A percentile compares a stretch with the other conserved stretches of the same genome.
Evolutionary conservation across 2,329 filamentous ascomycete species (phyloP).

Genomic region (Zasmidium cellare): DNA sequence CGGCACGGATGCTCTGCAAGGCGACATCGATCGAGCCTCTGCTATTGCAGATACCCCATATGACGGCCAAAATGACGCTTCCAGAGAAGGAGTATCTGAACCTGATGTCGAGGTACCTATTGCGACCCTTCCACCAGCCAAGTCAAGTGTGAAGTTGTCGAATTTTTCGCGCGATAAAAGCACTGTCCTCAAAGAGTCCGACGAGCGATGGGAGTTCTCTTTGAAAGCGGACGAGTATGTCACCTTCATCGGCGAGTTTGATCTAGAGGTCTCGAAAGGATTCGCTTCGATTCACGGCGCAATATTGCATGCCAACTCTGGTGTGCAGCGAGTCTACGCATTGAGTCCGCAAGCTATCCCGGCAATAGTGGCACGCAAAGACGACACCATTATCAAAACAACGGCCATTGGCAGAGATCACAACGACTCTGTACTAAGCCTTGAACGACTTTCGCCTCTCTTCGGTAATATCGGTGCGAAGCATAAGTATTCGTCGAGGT

Average conservation of each 20-base stretch:
- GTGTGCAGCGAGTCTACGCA: conserved; percentile 59
- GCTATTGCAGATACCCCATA: conserved; percentile 23
- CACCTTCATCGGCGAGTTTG: conserved; percentile 63
- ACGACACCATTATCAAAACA: conserved; percentile 57
- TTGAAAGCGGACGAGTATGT: conserved; percentile 35
- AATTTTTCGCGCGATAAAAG: conserved; percentile 6
- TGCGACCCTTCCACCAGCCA: background rate
- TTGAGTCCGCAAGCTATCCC: conserved; percentile 70
- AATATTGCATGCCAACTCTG: conserved; percentile 48
- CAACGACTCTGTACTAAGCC: conserved; percentile 49
- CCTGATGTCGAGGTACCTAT: background rate
- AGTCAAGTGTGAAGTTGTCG: conserved; percentile 1
- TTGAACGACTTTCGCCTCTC: conserved; percentile 64
- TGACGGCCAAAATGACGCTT: conserved; percentile 12
- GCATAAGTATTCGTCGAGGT: background rate
- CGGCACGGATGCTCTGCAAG: background rate
- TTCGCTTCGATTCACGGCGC: conserved; percentile 67
- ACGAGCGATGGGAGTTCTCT: conserved; percentile 18
- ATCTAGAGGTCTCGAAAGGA: conserved; percentile 62
- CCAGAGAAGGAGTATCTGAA: background rate
- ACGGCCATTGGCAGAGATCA: conserved; percentile 41
- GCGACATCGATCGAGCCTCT: conserved; percentile 9
- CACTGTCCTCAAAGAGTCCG: conserved; percentile 21
- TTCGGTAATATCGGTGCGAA: conserved; percentile 67
- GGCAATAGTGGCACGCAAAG: conserved; percentile 54